These are phyloP conservation scores for Chlamydomonas sp. DNA, from an alignment of 139 green algal genomes.

Conservation along the genomic window DNA sequence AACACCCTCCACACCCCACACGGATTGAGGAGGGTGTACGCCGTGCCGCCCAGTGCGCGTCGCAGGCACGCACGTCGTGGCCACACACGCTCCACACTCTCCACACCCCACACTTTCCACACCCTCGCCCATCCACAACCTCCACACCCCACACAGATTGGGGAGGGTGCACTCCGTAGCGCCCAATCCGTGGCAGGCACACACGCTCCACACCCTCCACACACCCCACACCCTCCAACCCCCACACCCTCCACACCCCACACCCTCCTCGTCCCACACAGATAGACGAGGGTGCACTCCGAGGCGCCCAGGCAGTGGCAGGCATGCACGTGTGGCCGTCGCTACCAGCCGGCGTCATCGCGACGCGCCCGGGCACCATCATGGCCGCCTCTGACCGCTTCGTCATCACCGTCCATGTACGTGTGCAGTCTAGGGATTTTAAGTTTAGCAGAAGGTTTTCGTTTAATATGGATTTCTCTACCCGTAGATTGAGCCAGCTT, in stretches of 20 bases:
- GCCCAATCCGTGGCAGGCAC: neutral
- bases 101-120: too few species aligned
- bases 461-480: too few species aligned
- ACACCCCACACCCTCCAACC: neutral
- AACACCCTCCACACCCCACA: neutral
- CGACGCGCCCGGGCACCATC: conserved; percentile 56
- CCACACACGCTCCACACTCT: too few species aligned
- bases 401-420: too few species aligned
- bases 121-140: too few species aligned
- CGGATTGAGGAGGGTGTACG: too few species aligned
- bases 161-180: neutral
- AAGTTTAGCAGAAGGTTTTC: too few species aligned
- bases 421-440: too few species aligned
- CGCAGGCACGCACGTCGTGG: too few species aligned
- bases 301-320: conserved; percentile 21
- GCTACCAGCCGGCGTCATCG: conserved; percentile 48
- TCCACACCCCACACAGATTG: neutral
- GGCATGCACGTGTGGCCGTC: conserved; percentile 79
- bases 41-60: too few species aligned
- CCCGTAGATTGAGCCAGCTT: too few species aligned
- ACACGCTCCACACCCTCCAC: neutral
- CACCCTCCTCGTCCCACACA: neutral
- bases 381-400: conserved; percentile 73
- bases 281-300: conserved; percentile 13
- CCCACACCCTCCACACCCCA: neutral